Conservation (phyloP, 768 basidiomycete genomes). For the Agaricus sinodeliciosus region DNA sequence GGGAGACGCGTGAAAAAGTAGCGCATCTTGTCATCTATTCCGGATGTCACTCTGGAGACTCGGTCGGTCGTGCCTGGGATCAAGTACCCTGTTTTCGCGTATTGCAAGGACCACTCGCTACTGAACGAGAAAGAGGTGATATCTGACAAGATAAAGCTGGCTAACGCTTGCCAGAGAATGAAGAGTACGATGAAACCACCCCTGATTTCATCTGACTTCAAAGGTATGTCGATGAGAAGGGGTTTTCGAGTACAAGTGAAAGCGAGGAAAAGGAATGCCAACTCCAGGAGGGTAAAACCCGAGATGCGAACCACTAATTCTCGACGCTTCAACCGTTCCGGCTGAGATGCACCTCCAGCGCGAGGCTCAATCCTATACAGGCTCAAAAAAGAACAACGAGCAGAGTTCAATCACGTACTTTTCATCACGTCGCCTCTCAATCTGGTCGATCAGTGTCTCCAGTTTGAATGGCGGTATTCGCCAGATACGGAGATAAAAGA, state of each 20-base stretch:
- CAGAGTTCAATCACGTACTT: not conserved
- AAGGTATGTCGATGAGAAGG: not conserved
- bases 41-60: not conserved
- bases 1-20: not conserved
- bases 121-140: not conserved
- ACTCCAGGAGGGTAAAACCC: not conserved
- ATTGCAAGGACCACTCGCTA: not conserved
- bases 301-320: not conserved
- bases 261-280: not conserved
- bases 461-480: not conserved
- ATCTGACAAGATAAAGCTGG: not conserved
- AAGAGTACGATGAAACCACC: not conserved
- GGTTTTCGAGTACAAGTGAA: not conserved
- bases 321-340: not conserved
- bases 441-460: not conserved
- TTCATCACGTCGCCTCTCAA: not conserved
- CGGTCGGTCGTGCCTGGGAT: not conserved
- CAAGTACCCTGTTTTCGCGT: not conserved
- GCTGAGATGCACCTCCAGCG: too few relatives aligned
- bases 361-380: too few relatives aligned
- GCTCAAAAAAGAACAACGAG: too few relatives aligned
- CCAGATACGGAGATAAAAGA: not conserved
- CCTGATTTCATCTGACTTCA: not conserved
- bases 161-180: constrained; percentile 1
- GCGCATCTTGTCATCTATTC: not conserved